These are phyloP conservation scores for Gonapodya sp. DNA, from an alignment of 192 early-diverging fungal species.

Conservation along the genomic window DNA sequence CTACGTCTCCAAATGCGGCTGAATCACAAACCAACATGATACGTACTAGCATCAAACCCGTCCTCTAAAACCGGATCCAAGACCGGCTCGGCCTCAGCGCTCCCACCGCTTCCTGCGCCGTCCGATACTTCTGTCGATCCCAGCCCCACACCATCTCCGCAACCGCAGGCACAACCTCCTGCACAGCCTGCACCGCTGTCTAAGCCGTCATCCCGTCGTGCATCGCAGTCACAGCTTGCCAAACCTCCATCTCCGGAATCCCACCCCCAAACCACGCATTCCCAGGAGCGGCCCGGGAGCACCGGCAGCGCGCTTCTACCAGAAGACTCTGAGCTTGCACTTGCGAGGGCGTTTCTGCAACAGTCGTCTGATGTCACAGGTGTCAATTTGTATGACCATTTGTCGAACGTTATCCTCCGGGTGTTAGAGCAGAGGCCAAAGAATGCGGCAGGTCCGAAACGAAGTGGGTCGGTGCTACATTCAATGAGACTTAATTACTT, in stretches of 20 bases:
- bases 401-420: background rate
- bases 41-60: background rate
- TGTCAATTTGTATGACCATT: slow-evolving; percentile 11
- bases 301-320: background rate
- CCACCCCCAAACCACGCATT: background rate
- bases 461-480: background rate
- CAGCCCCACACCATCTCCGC: background rate
- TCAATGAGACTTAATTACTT: background rate
- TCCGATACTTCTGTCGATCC: background rate
- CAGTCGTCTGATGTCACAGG: background rate
- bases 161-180: background rate
- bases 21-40: background rate
- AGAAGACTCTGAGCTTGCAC: background rate
- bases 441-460: slow-evolving; percentile 4
- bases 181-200: background rate
- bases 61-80: background rate
- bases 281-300: background rate
- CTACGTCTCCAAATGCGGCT: background rate
- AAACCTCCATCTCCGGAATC: background rate
- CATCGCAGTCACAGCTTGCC: background rate
- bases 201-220: background rate
- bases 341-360: slow-evolving; percentile 8
- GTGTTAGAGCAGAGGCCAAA: slow-evolving; percentile 6
- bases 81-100: background rate
- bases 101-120: background rate